These are phyloP conservation scores for Magnolia kwangsiensis DNA, from an alignment of 164 flowering plant genomes.

Conservation along the genomic window DNA sequence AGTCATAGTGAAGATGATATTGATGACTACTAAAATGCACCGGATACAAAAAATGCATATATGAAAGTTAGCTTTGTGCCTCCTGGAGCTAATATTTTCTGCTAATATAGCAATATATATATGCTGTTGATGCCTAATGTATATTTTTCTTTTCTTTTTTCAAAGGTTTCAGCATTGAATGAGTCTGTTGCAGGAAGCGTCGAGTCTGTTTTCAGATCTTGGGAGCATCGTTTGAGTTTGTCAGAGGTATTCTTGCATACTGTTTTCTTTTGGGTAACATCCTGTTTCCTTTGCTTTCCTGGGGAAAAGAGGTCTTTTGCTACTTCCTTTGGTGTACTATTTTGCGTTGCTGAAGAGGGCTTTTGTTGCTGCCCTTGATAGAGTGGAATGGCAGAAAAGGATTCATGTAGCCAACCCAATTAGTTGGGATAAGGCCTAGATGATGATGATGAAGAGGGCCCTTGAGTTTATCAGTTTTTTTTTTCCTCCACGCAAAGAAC, in stretches of 20 bases:
- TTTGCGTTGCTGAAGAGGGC: background rate
- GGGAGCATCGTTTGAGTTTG: constrained; percentile 79
- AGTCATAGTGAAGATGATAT: too few species aligned
- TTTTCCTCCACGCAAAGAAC: too few species aligned
- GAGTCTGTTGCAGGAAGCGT: constrained; percentile 91
- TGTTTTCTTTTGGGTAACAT: background rate
- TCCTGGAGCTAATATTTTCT: background rate
- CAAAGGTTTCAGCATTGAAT: constrained; percentile 81
- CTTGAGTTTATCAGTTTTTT: too few species aligned
- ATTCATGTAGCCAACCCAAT: too few species aligned
- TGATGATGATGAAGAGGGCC: too few species aligned
- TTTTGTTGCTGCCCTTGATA: background rate
- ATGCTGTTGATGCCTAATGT: background rate
- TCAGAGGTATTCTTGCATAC: constrained; percentile 48
- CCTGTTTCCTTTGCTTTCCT: background rate
- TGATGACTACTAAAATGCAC: too few species aligned
- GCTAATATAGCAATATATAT: background rate
- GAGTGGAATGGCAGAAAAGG: too few species aligned
- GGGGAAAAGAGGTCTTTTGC: background rate
- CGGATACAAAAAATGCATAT: too few species aligned
- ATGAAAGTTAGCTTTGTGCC: background rate
- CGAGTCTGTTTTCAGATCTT: constrained; percentile 83
- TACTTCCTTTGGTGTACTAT: background rate
- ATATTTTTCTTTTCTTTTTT: constrained; percentile 4
- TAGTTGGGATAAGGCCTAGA: too few species aligned